Conservation (phyloP, 2,329 filamentous ascomycete genomes). For the Ceratocystiopsis sp. region DNA sequence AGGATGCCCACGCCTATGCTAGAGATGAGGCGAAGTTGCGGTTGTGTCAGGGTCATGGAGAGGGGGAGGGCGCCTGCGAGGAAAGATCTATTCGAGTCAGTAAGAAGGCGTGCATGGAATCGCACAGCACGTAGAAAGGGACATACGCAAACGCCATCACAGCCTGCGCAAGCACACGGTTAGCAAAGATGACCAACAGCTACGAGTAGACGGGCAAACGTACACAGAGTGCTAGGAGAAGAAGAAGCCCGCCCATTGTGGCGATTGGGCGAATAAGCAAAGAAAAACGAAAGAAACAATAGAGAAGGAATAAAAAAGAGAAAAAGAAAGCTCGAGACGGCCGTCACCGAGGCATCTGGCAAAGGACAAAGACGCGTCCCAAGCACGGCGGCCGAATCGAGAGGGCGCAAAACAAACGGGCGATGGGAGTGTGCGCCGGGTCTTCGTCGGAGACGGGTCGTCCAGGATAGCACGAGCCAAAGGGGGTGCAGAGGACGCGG, state of each 20-base stretch:
- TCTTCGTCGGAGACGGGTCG: no score
- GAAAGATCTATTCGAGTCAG: slow-evolving; percentile 51
- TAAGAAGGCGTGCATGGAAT: slow-evolving; percentile 4
- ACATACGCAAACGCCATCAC: slow-evolving; percentile 44
- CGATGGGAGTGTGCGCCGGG: no score
- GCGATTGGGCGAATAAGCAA: background rate
- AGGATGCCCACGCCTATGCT: slow-evolving; percentile 86
- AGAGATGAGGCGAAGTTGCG: slow-evolving; percentile 76
- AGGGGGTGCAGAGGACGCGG: no score
- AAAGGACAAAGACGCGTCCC: no score
- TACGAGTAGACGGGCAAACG: slow-evolving; percentile 2
- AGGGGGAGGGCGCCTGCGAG: slow-evolving; percentile 81
- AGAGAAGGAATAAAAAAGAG: background rate
- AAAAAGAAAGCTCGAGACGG: background rate
- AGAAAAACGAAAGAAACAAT: background rate
- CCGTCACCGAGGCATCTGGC: background rate
- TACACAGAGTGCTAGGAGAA: slow-evolving; percentile 18
- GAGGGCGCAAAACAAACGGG: no score
- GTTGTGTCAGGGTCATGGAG: slow-evolving; percentile 71
- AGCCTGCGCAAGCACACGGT: slow-evolving; percentile 18
- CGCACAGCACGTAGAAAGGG: background rate
- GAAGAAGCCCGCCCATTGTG: slow-evolving; percentile 18
- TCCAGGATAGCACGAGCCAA: no score
- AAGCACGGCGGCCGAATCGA: no score
- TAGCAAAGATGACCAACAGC: slow-evolving; percentile 2